Percentiles rank a stretch among this genome's conserved stretches.
These are phyloP conservation scores for Nothophoma quercina DNA, from an alignment of 2,329 filamentous ascomycete species.

Conservation along the genomic window DNA sequence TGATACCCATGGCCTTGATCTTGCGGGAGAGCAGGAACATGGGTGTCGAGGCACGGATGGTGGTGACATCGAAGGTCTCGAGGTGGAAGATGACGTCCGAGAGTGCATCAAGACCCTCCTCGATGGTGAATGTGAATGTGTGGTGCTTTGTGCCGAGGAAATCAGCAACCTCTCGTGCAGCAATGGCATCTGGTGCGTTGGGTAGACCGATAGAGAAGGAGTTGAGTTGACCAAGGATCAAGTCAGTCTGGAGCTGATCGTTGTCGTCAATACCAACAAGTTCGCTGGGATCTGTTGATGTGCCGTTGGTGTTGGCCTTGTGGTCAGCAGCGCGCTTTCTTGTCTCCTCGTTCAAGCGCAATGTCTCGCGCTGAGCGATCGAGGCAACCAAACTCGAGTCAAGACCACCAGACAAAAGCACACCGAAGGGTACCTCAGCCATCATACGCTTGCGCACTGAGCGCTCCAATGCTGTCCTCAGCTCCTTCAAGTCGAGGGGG, in stretches of 20 bases:
- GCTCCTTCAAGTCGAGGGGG: slow-evolving; percentile 81
- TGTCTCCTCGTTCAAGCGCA: slow-evolving; percentile 74
- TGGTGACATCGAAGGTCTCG: slow-evolving; percentile 97
- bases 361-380: slow-evolving; percentile 92
- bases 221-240: slow-evolving; percentile 93
- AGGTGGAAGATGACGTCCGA: slow-evolving; percentile 98
- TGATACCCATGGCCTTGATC: slow-evolving; percentile 99
- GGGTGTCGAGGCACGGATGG: slow-evolving; percentile 95
- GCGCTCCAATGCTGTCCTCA: slow-evolving; percentile 85
- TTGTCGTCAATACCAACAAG: slow-evolving; percentile 95
- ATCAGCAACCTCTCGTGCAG: slow-evolving; percentile 90
- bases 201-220: slow-evolving; percentile 98
- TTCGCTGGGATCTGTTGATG: slow-evolving; percentile 45
- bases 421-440: slow-evolving; percentile 98
- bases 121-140: slow-evolving; percentile 96
- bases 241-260: slow-evolving; percentile 86
- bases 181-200: slow-evolving; percentile 88
- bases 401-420: slow-evolving; percentile 90
- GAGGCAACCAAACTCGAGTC: slow-evolving; percentile 95
- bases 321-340: slow-evolving; percentile 50
- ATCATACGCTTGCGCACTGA: slow-evolving; percentile 96
- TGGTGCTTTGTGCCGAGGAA: slow-evolving; percentile 98
- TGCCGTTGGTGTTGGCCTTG: slow-evolving; percentile 31
- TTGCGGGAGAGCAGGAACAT: slow-evolving; percentile 98
- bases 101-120: slow-evolving; percentile 95